Evolutionary conservation across 805 yeast genomes (phyloP).

Genomic region (Pichia ethanolica): DNA sequence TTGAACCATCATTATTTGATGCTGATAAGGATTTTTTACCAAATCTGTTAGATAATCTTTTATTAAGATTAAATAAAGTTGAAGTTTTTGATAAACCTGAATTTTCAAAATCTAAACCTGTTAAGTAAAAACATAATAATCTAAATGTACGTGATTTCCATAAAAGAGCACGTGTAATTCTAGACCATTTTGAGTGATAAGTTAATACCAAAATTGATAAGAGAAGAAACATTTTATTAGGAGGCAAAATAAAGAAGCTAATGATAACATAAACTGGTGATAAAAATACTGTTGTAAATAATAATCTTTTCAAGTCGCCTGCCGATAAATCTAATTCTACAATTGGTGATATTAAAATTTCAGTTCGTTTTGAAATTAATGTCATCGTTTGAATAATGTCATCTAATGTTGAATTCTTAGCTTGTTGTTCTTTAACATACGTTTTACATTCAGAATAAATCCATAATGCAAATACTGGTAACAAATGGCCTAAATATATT

Average conservation of each 20-base stretch:
- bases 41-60: conserved; percentile 36
- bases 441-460: conserved; percentile 53
- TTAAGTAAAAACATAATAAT: conserved; percentile 65
- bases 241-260: conserved; percentile 61
- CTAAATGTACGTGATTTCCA: conserved; percentile 79
- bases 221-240: conserved; percentile 55
- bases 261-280: conserved; percentile 78
- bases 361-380: conserved; percentile 66
- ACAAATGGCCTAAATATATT: conserved; percentile 75
- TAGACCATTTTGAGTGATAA: conserved; percentile 80
- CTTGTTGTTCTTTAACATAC: conserved; percentile 50
- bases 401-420: conserved; percentile 72
- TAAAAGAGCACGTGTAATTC: conserved; percentile 72
- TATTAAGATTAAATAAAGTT: conserved; percentile 41
- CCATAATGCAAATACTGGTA: conserved; percentile 55
- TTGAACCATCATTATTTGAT: conserved; percentile 2
- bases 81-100: conserved; percentile 28
- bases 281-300: conserved; percentile 76
- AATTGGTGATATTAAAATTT: conserved; percentile 73
- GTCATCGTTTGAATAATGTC: conserved; percentile 75
- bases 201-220: conserved; percentile 59
- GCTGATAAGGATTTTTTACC: conserved; percentile 16
- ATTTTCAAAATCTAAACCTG: conserved; percentile 70
- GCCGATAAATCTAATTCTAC: conserved; percentile 65
- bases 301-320: conserved; percentile 69